A percentile compares a stretch with the other conserved stretches of the same genome.
Evolutionary conservation across 129 eudicot species (phyloP).

Genomic region (Centrapalus pauciflorus): DNA sequence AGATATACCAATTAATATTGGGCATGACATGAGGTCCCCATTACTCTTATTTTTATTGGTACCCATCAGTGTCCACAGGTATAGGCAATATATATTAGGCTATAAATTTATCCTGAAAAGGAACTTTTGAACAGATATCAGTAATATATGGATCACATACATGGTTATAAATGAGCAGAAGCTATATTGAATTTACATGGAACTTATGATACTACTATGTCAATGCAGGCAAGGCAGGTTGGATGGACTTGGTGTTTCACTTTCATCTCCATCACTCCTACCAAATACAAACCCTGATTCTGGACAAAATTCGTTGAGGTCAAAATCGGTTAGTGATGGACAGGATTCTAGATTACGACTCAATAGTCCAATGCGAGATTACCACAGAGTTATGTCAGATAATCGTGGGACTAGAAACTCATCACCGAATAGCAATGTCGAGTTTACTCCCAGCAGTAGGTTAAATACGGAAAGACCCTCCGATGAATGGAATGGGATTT

Average conservation of each 20-base stretch:
- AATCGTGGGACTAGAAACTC: constrained; percentile 23
- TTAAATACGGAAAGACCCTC: constrained; percentile 21
- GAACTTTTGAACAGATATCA: background rate
- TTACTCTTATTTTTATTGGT: too few species aligned
- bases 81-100: background rate
- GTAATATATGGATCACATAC: background rate
- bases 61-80: background rate
- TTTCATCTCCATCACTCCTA: constrained; percentile 27
- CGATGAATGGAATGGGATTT: constrained; percentile 39
- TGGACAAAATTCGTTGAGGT: constrained; percentile 33
- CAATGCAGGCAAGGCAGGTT: constrained; percentile 43
- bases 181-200: background rate
- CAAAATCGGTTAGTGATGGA: constrained; percentile 43
- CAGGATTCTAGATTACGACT: constrained; percentile 9
- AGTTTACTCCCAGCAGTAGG: constrained; percentile 29
- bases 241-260: constrained; percentile 22
- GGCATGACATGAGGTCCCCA: too few species aligned
- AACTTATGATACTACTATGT: constrained; percentile 7
- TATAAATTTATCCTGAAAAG: too few species aligned
- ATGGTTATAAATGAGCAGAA: background rate
- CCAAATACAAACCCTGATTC: constrained; percentile 35
- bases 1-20: too few species aligned
- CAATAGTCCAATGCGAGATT: constrained; percentile 13
- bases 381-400: constrained; percentile 46
- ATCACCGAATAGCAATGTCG: constrained; percentile 15